Conservation (phyloP, 1,284 basidiomycete genomes). For the Ustilago sp. region DNA sequence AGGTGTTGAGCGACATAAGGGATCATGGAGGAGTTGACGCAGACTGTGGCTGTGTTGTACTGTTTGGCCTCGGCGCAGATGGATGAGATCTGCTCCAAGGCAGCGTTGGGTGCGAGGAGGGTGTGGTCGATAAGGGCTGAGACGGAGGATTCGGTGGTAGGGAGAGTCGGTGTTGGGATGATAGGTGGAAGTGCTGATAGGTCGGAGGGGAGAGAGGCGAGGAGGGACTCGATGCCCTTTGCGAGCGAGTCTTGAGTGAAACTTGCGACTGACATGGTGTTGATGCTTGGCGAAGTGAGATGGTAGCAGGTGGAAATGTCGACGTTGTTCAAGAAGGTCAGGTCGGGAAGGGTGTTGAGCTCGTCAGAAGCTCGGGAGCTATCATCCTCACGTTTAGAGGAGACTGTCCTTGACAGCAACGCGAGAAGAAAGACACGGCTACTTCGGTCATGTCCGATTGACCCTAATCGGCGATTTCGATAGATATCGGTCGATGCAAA, state of each 20-base stretch:
- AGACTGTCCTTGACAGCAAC: background rate
- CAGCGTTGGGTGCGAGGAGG: conserved; percentile 58
- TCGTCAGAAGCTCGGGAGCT: conserved; percentile 31
- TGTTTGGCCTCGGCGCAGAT: conserved; percentile 53
- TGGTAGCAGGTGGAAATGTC: background rate
- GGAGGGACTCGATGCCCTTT: conserved; percentile 25
- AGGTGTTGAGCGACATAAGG: conserved; percentile 73
- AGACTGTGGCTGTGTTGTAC: conserved; percentile 55
- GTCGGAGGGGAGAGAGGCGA: conserved; percentile 23
- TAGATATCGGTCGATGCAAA: conserved; percentile 6
- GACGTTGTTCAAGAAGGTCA: background rate
- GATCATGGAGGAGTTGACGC: conserved; percentile 61
- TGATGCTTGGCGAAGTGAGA: background rate
- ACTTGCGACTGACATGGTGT: conserved; percentile 8
- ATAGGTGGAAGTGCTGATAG: conserved; percentile 28
- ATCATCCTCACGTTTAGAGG: background rate
- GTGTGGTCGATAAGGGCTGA: conserved; percentile 64
- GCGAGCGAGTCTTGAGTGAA: conserved; percentile 33
- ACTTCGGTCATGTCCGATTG: conserved; percentile 1
- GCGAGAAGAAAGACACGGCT: conserved; percentile 7
- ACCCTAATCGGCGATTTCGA: conserved; percentile 1
- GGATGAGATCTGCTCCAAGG: conserved; percentile 41
- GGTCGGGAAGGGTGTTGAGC: background rate
- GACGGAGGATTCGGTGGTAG: conserved; percentile 37
- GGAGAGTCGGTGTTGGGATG: conserved; percentile 30